A percentile compares a stretch with the other conserved stretches of the same genome.
These are phyloP conservation scores for Beta lomatogona DNA, from an alignment of 179 eudicot genomes.

Conservation along the genomic window DNA sequence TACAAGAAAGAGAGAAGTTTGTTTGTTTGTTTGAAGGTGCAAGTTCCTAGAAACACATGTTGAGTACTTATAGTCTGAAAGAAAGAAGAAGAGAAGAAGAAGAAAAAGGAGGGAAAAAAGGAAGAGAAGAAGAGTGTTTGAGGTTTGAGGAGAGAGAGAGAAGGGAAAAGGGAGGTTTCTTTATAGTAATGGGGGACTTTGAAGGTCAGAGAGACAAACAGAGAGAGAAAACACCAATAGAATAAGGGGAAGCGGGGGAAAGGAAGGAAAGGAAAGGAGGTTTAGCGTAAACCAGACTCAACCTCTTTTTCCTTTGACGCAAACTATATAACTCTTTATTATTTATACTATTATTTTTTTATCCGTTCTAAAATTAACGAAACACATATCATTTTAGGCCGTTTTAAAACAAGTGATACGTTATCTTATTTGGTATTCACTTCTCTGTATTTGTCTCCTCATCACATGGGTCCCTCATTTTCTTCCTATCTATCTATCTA, in stretches of 20 bases:
- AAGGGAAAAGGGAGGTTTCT: conserved; percentile 51
- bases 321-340: conserved; percentile 5
- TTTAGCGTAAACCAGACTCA: conserved; percentile 87
- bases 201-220: conserved; percentile 14
- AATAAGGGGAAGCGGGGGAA: conserved; percentile 1
- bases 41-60: conserved; percentile 28
- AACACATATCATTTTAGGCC: too few relatives aligned
- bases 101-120: conserved; percentile 4
- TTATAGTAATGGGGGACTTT: conserved; percentile 48
- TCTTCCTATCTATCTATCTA: too few relatives aligned
- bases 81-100: background rate
- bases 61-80: background rate
- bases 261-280: background rate
- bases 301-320: conserved; percentile 59
- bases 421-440: too few relatives aligned
- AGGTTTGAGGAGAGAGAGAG: conserved; percentile 29
- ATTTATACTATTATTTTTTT: background rate
- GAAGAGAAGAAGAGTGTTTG: background rate
- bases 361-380: too few relatives aligned
- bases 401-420: too few relatives aligned
- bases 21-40: background rate
- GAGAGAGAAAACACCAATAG: background rate
- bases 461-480: too few relatives aligned
- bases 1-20: background rate
- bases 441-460: too few relatives aligned